These are phyloP conservation scores for Populus hybrid DNA, from an alignment of 441 rosid genomes.

Conservation along the genomic window DNA sequence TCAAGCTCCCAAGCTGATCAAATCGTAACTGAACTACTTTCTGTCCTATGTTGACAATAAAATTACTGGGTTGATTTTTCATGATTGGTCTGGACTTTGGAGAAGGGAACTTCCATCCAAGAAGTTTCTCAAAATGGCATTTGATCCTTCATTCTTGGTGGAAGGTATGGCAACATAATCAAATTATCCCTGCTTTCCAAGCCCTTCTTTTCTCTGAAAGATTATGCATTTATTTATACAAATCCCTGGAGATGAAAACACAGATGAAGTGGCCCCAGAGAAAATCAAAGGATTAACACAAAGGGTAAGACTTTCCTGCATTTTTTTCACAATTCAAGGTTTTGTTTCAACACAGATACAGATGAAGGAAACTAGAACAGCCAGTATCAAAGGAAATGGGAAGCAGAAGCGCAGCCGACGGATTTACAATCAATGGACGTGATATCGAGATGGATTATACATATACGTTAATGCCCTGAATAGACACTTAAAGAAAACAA, in stretches of 20 bases:
- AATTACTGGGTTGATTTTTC: neutral
- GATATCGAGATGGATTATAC: slow-evolving; percentile 21
- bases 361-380: slow-evolving; percentile 5
- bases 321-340: slow-evolving; percentile 13
- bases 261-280: neutral
- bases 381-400: neutral
- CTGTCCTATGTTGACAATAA: neutral
- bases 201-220: neutral
- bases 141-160: neutral
- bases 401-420: slow-evolving; percentile 13
- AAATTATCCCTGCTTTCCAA: neutral
- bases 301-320: neutral
- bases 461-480: slow-evolving; percentile 10
- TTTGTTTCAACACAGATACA: neutral
- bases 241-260: neutral
- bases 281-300: neutral
- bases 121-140: neutral
- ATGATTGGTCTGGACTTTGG: neutral
- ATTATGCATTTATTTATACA: neutral
- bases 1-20: neutral
- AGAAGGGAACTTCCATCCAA: neutral
- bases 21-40: neutral
- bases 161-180: neutral
- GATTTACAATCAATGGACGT: slow-evolving; percentile 35
- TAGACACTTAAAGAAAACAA: slow-evolving; percentile 2